These are phyloP conservation scores for Plasmodium malariae DNA, from an alignment of 169 alveolate species.

Conservation along the genomic window DNA sequence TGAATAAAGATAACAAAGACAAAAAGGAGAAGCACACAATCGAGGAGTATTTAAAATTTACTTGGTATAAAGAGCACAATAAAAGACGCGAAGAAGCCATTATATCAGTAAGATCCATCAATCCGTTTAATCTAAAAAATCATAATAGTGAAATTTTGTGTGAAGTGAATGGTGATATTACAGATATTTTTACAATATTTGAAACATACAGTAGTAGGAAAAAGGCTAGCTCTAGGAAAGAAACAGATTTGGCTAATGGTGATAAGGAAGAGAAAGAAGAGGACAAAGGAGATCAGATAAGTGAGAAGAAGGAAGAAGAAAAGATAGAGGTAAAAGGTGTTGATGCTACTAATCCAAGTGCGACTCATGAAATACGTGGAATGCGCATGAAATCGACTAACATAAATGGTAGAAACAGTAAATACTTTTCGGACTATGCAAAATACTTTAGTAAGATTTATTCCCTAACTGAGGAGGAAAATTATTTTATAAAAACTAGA, in stretches of 20 bases:
- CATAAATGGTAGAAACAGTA: no score
- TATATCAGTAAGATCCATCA: constrained; percentile 34
- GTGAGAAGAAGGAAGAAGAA: neutral
- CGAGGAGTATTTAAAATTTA: constrained; percentile 35
- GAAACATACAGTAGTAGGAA: neutral
- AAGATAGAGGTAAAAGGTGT: neutral
- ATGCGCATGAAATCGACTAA: no score
- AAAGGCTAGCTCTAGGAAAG: no score
- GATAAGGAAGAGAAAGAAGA: neutral
- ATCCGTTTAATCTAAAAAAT: constrained; percentile 31
- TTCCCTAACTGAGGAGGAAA: constrained; percentile 64
- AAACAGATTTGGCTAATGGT: no score
- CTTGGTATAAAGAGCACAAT: constrained; percentile 36
- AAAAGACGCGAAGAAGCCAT: constrained; percentile 1
- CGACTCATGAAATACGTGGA: neutral
- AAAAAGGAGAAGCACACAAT: no score
- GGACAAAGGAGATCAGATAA: neutral
- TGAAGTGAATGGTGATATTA: constrained; percentile 36
- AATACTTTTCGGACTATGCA: constrained; percentile 40
- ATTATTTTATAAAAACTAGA: constrained; percentile 29
- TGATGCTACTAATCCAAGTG: neutral
- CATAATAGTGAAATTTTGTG: constrained; percentile 38
- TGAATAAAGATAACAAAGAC: neutral
- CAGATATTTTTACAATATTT: constrained; percentile 25
- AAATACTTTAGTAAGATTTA: constrained; percentile 44